These are phyloP conservation scores for Xylariales sp. DNA, from an alignment of 2,329 filamentous ascomycete genomes.

Conservation along the genomic window DNA sequence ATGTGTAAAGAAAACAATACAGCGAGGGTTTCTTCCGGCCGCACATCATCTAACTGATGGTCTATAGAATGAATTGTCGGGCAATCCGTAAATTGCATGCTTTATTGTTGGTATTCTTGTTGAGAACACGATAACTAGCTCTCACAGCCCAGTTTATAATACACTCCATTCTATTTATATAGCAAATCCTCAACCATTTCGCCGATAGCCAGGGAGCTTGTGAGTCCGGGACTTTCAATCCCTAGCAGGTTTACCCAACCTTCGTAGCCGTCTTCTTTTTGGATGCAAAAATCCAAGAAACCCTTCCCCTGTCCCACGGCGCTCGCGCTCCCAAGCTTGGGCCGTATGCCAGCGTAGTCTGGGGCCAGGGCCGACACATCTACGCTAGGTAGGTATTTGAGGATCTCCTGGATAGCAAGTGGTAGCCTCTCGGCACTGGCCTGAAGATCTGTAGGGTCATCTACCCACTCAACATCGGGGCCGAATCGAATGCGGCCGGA, in stretches of 20 bases:
- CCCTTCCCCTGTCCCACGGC: slow-evolving; percentile 60
- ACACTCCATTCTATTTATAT: slow-evolving; percentile 29
- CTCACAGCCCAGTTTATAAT: background rate
- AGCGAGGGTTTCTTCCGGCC: too few relatives aligned
- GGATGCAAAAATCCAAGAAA: slow-evolving; percentile 82
- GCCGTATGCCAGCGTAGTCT: slow-evolving; percentile 89
- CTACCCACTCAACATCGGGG: slow-evolving; percentile 92
- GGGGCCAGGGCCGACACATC: slow-evolving; percentile 62
- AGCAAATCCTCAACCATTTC: slow-evolving; percentile 62
- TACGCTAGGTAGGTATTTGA: slow-evolving; percentile 71
- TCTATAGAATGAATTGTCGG: too few relatives aligned
- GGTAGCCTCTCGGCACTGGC: slow-evolving; percentile 60
- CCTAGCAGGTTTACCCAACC: slow-evolving; percentile 89
- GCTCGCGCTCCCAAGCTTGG: slow-evolving; percentile 65
- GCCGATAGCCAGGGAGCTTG: slow-evolving; percentile 79
- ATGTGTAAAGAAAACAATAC: too few relatives aligned
- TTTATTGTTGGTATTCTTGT: too few relatives aligned
- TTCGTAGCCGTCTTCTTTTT: slow-evolving; percentile 68
- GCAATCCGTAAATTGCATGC: too few relatives aligned
- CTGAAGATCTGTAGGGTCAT: slow-evolving; percentile 62
- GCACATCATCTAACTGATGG: too few relatives aligned
- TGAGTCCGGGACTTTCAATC: slow-evolving; percentile 91
- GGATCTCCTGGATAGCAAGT: slow-evolving; percentile 70
- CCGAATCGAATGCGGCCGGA: slow-evolving; percentile 82
- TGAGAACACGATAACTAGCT: too few relatives aligned